Evolutionary conservation across 2,329 filamentous ascomycete genomes (phyloP), one percentile per base, ranked within the genome.

Genomic region (Iodosphaeria phyllophila): DNA sequence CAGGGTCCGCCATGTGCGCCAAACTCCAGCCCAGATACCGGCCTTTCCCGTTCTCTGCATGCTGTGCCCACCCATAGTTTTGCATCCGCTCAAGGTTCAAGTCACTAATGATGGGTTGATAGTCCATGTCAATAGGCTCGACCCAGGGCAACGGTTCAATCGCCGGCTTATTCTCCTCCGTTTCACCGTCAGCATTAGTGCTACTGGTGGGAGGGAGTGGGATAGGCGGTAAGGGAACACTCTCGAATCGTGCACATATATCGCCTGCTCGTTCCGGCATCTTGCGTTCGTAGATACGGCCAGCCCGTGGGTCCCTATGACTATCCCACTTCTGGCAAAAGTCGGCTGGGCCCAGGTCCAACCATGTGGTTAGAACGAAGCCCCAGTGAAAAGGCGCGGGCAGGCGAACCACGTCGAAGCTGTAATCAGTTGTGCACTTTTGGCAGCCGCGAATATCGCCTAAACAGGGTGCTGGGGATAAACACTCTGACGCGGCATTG

Each of bases 341-440:
- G 14, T 38, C 36, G 16, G 35, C 21, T 6, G 14, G 26, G 10
- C 38, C 38, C 3, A 39, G 25, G 15, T 40, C 38, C 5, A 40
- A 14, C 36, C 35, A 40, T 4, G 35, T 32, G 2, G 35, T 39
- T 8, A 40, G 22, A 3, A 32, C 27, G 20, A 40, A 40, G 9
- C 38, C 36, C 38, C 38, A 40, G 20, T 25, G 8, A 28, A 37
- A 40, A 5, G 38, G 38, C 16, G 30, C 32, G 7, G 36, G 38
- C 1, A 39, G 28, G 5, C 22, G 16, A 4, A 32, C 19, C 6
- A 39, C 33, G 27, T 37, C 38, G 13, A 39, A 20, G 13, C 30
- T 28, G 14, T 26, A 38, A 24, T 40, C 38, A 8, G 38, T 37
- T 19, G 36, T 35, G 25, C 38, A 40, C 16, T 28, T 29, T 8